Evolutionary conservation across 2,329 filamentous ascomycete species (phyloP).

Genomic region (Penicillium crustosum): DNA sequence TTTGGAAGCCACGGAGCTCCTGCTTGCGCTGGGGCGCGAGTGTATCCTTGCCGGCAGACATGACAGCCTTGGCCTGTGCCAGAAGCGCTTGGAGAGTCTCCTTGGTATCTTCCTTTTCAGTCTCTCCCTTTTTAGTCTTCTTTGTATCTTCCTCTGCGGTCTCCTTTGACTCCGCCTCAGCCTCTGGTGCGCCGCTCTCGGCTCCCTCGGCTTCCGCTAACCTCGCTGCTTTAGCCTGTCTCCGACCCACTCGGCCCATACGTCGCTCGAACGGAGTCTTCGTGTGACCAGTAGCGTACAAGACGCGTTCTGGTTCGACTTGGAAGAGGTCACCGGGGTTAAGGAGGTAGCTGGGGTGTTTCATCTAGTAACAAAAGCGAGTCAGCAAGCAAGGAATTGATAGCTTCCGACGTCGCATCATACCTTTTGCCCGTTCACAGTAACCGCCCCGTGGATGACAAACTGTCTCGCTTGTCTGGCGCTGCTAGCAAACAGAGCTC

Average conservation of each 20-base stretch:
- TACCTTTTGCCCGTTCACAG: constrained; percentile 95
- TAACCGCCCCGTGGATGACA: constrained; percentile 87
- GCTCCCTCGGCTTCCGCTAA: constrained; percentile 25
- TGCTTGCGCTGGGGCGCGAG: constrained; percentile 72
- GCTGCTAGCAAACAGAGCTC: constrained; percentile 91
- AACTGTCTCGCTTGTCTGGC: constrained; percentile 91
- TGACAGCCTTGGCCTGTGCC: constrained; percentile 59
- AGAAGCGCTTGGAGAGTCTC: constrained; percentile 57
- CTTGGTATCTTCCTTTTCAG: constrained; percentile 50
- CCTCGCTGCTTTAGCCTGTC: constrained; percentile 29
- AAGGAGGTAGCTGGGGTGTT: constrained; percentile 84
- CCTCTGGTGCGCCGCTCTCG: constrained; percentile 20
- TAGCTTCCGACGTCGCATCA: neutral
- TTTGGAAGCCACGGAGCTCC: constrained; percentile 70
- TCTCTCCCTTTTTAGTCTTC: constrained; percentile 51
- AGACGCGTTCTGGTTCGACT: constrained; percentile 82
- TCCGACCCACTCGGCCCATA: constrained; percentile 31
- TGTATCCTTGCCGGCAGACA: constrained; percentile 52
- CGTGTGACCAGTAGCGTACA: constrained; percentile 78
- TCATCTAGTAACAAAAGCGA: constrained; percentile 62
- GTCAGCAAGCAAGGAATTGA: neutral
- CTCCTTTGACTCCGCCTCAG: constrained; percentile 27
- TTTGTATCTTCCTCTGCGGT: constrained; percentile 38
- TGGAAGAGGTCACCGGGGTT: constrained; percentile 99
- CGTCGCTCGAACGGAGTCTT: constrained; percentile 55